phyloP scores from a whole-genome alignment of 129 eudicot species.

The Lactuca sativa region DNA sequence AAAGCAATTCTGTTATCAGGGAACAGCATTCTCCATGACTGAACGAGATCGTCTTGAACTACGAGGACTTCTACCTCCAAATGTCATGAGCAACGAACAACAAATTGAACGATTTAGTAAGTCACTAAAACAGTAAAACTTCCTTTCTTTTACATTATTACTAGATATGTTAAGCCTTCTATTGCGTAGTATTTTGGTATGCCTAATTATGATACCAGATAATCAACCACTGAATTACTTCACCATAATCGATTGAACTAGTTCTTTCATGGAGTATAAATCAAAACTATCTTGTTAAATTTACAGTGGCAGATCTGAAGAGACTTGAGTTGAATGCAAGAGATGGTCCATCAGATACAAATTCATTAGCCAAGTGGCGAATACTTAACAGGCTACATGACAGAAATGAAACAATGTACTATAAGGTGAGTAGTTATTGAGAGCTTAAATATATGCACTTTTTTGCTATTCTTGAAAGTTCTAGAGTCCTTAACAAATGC shows the following conservation, averaged over 20 bases:
- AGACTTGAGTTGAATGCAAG: slow-evolving; percentile 76
- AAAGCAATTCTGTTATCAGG: slow-evolving; percentile 45
- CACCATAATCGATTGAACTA: not conserved
- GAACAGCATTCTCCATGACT: slow-evolving; percentile 92
- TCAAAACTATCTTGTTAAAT: slow-evolving; percentile 14
- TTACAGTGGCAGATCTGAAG: slow-evolving; percentile 87
- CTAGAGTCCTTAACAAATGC: slow-evolving; percentile 1
- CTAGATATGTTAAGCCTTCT: not conserved
- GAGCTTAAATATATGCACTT: slow-evolving; percentile 8
- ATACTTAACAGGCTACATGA: slow-evolving; percentile 93
- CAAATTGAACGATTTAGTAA: slow-evolving; percentile 93
- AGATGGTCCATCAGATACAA: slow-evolving; percentile 93
- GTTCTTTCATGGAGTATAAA: no score
- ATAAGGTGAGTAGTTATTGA: slow-evolving; percentile 59
- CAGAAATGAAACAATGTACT: slow-evolving; percentile 98
- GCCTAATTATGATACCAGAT: slow-evolving; percentile 10
- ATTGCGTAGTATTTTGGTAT: not conserved
- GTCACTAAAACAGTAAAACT: slow-evolving; percentile 17
- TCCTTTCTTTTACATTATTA: slow-evolving; percentile 1
- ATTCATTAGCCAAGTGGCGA: slow-evolving; percentile 93
- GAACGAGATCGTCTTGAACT: slow-evolving; percentile 96
- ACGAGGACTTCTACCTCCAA: slow-evolving; percentile 96
- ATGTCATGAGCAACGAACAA: slow-evolving; percentile 86
- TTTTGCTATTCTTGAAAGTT: not conserved
- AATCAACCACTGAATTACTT: slow-evolving; percentile 1